These are phyloP conservation scores for Epichloe amarillans DNA, from an alignment of 2,329 filamentous ascomycete genomes.

Conservation along the genomic window DNA sequence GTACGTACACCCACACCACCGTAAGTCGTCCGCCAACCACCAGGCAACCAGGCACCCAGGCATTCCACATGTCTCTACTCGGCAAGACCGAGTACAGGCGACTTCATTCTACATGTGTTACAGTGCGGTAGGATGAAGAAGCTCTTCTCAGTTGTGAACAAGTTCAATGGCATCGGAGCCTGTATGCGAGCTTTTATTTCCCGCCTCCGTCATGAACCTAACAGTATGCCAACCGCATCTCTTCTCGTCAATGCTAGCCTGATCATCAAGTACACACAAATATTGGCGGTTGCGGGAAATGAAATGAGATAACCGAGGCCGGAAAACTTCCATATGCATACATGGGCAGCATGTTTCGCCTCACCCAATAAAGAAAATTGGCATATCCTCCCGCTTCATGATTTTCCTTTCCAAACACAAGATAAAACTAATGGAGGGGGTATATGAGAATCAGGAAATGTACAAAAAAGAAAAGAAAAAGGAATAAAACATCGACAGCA, in stretches of 20 bases:
- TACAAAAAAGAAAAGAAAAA: neutral
- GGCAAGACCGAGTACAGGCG: neutral
- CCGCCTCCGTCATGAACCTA: neutral
- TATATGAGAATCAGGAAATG: conserved; percentile 1
- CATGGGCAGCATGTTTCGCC: neutral
- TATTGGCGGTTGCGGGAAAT: too few relatives aligned
- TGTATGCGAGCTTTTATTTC: neutral
- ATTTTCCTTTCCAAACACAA: neutral
- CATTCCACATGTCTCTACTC: neutral
- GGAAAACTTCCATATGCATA: neutral
- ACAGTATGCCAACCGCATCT: neutral
- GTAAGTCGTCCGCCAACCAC: too few relatives aligned
- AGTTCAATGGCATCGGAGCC: neutral
- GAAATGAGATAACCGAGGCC: neutral
- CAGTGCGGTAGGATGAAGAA: too few relatives aligned
- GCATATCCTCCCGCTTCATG: neutral
- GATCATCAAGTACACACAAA: neutral
- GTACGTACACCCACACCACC: too few relatives aligned
- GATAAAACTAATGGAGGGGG: neutral
- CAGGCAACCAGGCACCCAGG: neutral
- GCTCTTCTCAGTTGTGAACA: neutral
- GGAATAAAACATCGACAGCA: too few relatives aligned
- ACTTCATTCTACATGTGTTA: too few relatives aligned
- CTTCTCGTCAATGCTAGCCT: neutral
- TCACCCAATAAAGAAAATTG: neutral